Percentiles rank a stretch among this genome's conserved stretches.
These are phyloP conservation scores for Lichina pygmaea DNA, from an alignment of 495 filamentous ascomycete species.

Conservation along the genomic window DNA sequence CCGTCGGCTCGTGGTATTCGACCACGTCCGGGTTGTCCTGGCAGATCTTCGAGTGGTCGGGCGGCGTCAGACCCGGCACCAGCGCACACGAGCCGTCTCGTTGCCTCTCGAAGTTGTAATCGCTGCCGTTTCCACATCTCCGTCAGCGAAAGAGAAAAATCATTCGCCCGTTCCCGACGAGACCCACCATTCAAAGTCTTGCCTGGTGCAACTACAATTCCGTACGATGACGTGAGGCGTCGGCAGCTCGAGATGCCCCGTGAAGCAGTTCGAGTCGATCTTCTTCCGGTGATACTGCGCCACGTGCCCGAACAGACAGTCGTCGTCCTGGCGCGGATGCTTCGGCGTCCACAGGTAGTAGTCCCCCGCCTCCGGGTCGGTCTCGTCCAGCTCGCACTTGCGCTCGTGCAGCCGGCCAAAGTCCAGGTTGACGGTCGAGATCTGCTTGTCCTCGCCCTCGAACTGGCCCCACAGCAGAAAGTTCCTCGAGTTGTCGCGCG, in stretches of 20 bases:
- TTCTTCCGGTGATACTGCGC: constrained; percentile 82
- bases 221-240: constrained; percentile 35
- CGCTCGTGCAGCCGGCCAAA: constrained; percentile 49
- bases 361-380: constrained; percentile 30
- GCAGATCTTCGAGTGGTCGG: constrained; percentile 42
- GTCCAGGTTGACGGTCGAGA: constrained; percentile 56
- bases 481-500: constrained; percentile 64
- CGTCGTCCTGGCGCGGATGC: constrained; percentile 43
- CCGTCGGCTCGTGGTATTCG: constrained; percentile 61
- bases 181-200: constrained; percentile 83
- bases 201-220: constrained; percentile 58
- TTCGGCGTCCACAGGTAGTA: constrained; percentile 66
- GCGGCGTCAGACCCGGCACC: constrained; percentile 36
- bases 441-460: constrained; percentile 16
- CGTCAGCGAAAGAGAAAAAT: too few relatives aligned
- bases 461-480: constrained; percentile 62
- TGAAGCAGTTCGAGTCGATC: constrained; percentile 43
- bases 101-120: constrained; percentile 75
- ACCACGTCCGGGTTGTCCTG: constrained; percentile 29
- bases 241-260: constrained; percentile 31
- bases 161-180: not conserved
- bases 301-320: constrained; percentile 81
- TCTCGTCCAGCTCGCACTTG: constrained; percentile 40
- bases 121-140: constrained; percentile 21
- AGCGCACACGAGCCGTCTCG: constrained; percentile 47